Base-by-base conservation (phyloP, 768 basidiomycete genomes). In the Tricholoma terreum region DNA sequence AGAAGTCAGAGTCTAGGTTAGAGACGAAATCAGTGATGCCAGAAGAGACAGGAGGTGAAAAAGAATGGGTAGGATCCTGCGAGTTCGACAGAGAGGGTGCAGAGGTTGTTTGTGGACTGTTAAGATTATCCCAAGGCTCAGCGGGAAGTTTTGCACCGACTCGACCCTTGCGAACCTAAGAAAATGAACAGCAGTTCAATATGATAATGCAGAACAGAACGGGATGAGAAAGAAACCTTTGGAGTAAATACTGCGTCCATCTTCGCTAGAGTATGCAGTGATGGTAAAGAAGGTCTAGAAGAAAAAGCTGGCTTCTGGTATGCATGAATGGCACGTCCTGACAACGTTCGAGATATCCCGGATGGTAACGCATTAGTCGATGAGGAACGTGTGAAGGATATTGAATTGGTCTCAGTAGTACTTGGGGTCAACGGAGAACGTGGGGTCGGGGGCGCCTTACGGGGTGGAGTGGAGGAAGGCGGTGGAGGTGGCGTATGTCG, bases 91-190 rank as follows among this genome's bases (percentile, higher is more conserved):
- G 30, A 42, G 56, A 63, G n/a, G 61, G 58, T 52, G 58, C 58
- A 17, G 55, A 42, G 42, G 60, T 60, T 35, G 56, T 60, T 52
- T 62, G 59, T 17, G 61, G 58, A 21, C 53, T 48, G 27, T 69
- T 65, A n/a, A 69, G 56, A 48, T 71, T 70, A 58, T 82, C 77
- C 82, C 82, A 84, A 43, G 82, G 82, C 63, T 84, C 82, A 57
- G 74, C 77, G 0, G 82, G 82, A 7, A 84, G 71, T 0, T 73
- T 65, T 1, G 81, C 82, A 40, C 82, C 82, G 6, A 82, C 81
- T 27, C 70, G 73, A 30, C 82, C 82, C 67, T 77, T 80, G 14
- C 80, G 77, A 48, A 77, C 75, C 82, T 84, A 54, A 38, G n/a
- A 60, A 21, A 6, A 52, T 51, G 27, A 58, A 33, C 11, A 58